Percentiles rank a stretch among this genome's conserved stretches.
phyloP scores from a whole-genome alignment of 352 stramenopile genomes.

The Globisporangium polare region DNA sequence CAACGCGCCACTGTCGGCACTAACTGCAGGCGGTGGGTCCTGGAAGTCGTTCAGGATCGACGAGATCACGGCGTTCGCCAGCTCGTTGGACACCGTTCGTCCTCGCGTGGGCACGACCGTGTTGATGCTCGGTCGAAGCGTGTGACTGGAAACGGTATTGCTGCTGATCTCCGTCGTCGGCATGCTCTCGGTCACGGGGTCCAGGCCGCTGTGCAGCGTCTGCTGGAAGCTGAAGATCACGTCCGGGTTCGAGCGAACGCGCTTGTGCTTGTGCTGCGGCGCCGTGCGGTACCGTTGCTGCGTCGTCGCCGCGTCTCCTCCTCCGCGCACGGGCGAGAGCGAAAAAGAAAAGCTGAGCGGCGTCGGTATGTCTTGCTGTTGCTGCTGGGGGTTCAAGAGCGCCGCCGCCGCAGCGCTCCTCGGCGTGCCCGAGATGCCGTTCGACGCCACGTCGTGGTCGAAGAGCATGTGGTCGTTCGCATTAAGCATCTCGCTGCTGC shows the following conservation, averaged over 20 bases:
- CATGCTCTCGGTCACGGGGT: background rate
- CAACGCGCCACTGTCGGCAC: background rate
- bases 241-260: conserved; percentile 55
- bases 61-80: conserved; percentile 22
- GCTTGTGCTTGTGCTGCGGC: conserved; percentile 58
- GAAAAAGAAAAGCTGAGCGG: conserved; percentile 23
- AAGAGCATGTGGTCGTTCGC: conserved; percentile 46
- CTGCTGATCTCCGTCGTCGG: background rate
- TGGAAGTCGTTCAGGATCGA: conserved; percentile 23
- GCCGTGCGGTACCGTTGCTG: conserved; percentile 35
- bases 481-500: background rate
- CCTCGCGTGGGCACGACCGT: background rate
- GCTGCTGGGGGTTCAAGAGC: background rate
- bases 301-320: background rate
- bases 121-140: conserved; percentile 8
- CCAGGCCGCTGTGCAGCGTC: conserved; percentile 1
- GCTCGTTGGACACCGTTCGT: conserved; percentile 5
- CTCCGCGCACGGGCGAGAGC: background rate
- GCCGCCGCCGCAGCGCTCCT: conserved; percentile 11
- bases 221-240: conserved; percentile 35
- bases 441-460: conserved; percentile 39
- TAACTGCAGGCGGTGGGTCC: conserved; percentile 4
- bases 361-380: conserved; percentile 34
- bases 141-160: background rate
- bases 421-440: conserved; percentile 13